A percentile compares a stretch with the other conserved stretches of the same genome.
Conservation (phyloP, 73 alveolate genomes). For the Paramecium sonneborni region DNA sequence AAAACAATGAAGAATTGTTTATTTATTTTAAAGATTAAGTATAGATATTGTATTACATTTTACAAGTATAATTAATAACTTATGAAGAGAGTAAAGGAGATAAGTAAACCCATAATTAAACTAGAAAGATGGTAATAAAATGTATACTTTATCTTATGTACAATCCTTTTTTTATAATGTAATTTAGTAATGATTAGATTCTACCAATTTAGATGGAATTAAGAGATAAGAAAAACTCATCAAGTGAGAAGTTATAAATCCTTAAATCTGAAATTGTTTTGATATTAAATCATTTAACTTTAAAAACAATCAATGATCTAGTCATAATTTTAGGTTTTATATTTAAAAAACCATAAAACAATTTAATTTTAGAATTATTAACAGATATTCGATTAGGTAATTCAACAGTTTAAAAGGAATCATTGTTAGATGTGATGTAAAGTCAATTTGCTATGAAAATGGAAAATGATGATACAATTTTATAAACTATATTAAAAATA, state of each 20-base stretch:
- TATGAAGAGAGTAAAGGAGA: constrained; percentile 7
- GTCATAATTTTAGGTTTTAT: not conserved
- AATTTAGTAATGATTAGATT: not conserved
- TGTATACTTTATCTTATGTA: not conserved
- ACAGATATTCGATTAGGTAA: not conserved
- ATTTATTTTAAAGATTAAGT: not conserved
- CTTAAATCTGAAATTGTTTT: not conserved
- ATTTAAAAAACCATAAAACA: not conserved
- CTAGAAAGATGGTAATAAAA: not conserved
- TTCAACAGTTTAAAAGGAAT: not conserved
- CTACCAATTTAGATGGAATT: not conserved
- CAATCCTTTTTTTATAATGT: not conserved
- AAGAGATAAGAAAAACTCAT: not conserved
- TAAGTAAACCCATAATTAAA: not conserved
- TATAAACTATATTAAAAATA: not conserved
- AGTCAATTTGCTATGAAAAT: constrained; percentile 25
- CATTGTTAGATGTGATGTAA: not conserved
- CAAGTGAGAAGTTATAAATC: not conserved
- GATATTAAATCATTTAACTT: not conserved
- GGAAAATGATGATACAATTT: constrained; percentile 14
- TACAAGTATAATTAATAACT: not conserved
- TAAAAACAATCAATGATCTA: not conserved
- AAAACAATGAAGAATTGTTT: not conserved
- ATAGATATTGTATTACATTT: not conserved
- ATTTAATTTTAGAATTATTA: constrained; percentile 5